Evolutionary conservation across 2,329 filamentous ascomycete genomes (phyloP).

Genomic region (Torrubiella hemipterigena): DNA sequence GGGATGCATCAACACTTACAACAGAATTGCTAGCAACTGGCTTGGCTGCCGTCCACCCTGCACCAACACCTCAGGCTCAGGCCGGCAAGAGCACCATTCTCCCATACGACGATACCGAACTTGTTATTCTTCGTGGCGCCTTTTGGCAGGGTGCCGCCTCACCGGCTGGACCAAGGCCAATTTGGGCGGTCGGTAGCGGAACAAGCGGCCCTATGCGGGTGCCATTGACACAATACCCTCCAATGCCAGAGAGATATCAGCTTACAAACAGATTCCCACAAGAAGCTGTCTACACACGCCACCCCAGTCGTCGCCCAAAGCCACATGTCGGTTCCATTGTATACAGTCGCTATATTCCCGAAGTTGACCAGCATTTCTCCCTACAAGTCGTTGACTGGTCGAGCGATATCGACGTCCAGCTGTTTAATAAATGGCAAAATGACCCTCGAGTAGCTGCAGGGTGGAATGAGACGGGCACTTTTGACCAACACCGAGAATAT

Average conservation of each 20-base stretch:
- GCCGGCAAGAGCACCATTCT: slow-evolving; percentile 8
- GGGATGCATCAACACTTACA: slow-evolving; percentile 11
- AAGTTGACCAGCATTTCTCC: slow-evolving; percentile 61
- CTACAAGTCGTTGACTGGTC: slow-evolving; percentile 56
- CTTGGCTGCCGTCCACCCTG: slow-evolving; percentile 8
- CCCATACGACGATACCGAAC: slow-evolving; percentile 15
- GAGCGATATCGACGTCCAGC: slow-evolving; percentile 45
- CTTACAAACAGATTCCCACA: slow-evolving; percentile 18
- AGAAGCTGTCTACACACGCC: slow-evolving; percentile 30
- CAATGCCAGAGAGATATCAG: slow-evolving; percentile 27
- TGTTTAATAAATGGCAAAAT: slow-evolving; percentile 72
- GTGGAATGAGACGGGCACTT: slow-evolving; percentile 65
- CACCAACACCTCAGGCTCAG: slow-evolving; percentile 17
- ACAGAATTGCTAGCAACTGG: slow-evolving; percentile 14
- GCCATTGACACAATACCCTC: slow-evolving; percentile 24
- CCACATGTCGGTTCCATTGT: slow-evolving; percentile 52
- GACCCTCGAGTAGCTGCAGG: slow-evolving; percentile 64
- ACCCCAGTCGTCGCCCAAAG: slow-evolving; percentile 58
- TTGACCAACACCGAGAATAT: slow-evolving; percentile 61
- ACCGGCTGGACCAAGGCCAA: slow-evolving; percentile 47
- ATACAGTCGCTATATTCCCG: slow-evolving; percentile 66
- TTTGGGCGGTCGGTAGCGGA: slow-evolving; percentile 33
- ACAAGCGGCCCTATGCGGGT: slow-evolving; percentile 24
- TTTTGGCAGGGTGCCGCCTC: slow-evolving; percentile 59
- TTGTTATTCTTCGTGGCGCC: slow-evolving; percentile 32